Evolutionary conservation across 208 protist species (phyloP).

Genomic region (Leptomonas pyrrhocoris): DNA sequence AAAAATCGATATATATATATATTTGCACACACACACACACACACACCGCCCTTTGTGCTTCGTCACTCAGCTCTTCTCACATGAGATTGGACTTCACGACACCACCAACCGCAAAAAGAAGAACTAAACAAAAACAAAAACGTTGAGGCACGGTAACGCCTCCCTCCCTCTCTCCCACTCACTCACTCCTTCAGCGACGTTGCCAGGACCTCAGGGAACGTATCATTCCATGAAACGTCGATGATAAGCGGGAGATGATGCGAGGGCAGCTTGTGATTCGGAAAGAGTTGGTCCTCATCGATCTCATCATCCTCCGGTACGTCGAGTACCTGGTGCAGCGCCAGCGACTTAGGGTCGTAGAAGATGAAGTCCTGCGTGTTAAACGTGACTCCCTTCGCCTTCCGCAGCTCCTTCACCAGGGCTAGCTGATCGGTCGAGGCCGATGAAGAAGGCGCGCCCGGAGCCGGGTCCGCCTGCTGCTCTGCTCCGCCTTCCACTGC

Average conservation of each 20-base stretch:
- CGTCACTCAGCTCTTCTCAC: no score
- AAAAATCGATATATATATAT: no score
- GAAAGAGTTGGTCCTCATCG: conserved; percentile 59
- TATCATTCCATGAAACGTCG: conserved; percentile 86
- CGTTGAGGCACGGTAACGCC: no score
- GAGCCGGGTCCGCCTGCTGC: not conserved
- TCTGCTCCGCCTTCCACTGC: not conserved
- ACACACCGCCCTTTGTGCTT: no score
- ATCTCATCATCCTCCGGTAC: conserved; percentile 71
- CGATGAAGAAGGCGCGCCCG: not conserved
- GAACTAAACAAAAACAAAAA: no score
- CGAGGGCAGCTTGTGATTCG: conserved; percentile 69
- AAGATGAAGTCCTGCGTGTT: conserved; percentile 87
- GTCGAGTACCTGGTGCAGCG: conserved; percentile 83
- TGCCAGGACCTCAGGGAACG: conserved; percentile 60
- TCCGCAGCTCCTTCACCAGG: conserved; percentile 31
- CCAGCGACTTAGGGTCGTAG: conserved; percentile 70
- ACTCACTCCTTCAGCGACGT: conserved; percentile 41
- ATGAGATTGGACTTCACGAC: no score
- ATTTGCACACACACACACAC: no score
- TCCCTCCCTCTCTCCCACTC: not conserved
- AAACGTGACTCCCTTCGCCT: conserved; percentile 52
- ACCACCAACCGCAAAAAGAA: no score
- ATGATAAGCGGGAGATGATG: conserved; percentile 81
- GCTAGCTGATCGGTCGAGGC: conserved; percentile 38